A percentile compares a stretch with the other conserved stretches of the same genome.
These are phyloP conservation scores for Immersiella caudata DNA, from an alignment of 495 filamentous ascomycete species.

Conservation along the genomic window DNA sequence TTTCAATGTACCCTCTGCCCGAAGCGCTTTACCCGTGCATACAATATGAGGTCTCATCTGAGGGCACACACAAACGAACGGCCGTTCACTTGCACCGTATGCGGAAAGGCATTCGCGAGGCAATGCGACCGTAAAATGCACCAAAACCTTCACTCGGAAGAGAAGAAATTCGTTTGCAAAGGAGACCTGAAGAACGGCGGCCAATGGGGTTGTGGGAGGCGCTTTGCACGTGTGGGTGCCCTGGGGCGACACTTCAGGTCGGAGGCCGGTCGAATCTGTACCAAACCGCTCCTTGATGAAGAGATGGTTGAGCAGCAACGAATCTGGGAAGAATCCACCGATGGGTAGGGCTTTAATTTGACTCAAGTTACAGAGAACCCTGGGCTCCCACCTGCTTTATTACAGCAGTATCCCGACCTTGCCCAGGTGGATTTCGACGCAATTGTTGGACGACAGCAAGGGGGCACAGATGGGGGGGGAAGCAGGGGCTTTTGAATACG, in stretches of 20 bases:
- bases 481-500: too few relatives aligned
- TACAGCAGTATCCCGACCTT: too few relatives aligned
- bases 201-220: conserved; percentile 89
- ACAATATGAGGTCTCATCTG: conserved; percentile 88
- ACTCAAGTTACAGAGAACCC: too few relatives aligned
- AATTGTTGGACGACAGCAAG: too few relatives aligned
- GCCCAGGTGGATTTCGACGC: too few relatives aligned
- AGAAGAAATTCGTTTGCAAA: conserved; percentile 96
- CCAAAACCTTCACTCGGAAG: conserved; percentile 86
- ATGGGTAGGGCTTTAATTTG: too few relatives aligned
- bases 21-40: conserved; percentile 85
- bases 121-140: conserved; percentile 92
- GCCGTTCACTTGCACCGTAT: conserved; percentile 91
- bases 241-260: conserved; percentile 93
- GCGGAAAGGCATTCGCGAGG: conserved; percentile 94
- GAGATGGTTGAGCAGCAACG: conserved; percentile 80
- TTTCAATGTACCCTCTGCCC: conserved; percentile 86
- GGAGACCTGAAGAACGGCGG: conserved; percentile 81
- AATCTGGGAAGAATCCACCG: too few relatives aligned
- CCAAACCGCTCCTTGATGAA: conserved; percentile 91
- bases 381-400: too few relatives aligned
- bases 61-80: conserved; percentile 91
- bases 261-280: conserved; percentile 93
- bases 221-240: conserved; percentile 94
- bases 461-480: too few relatives aligned